These are phyloP conservation scores for Aspergillus vadensis DNA, from an alignment of 2,329 filamentous ascomycete genomes.

Conservation along the genomic window DNA sequence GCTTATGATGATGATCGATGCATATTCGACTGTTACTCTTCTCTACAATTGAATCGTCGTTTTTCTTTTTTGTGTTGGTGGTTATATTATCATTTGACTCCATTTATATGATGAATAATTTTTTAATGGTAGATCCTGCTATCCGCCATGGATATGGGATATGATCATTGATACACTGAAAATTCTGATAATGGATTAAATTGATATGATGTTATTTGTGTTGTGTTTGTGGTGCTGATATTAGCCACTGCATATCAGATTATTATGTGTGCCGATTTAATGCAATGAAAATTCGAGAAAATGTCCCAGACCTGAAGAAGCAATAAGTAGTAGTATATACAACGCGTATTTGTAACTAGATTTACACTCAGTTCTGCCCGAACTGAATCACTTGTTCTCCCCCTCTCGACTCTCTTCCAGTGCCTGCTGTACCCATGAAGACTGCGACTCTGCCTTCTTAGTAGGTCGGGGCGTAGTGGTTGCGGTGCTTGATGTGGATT, in stretches of 20 bases:
- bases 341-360: not conserved
- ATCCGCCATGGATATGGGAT: constrained; percentile 36
- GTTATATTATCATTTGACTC: not conserved
- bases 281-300: not conserved
- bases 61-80: not conserved
- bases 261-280: not conserved
- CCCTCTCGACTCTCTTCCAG: constrained; percentile 33
- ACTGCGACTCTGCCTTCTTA: constrained; percentile 37
- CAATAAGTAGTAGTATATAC: not conserved
- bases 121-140: constrained; percentile 35
- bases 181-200: constrained; percentile 38
- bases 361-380: not conserved
- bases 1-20: not conserved
- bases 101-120: constrained; percentile 38
- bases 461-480: constrained; percentile 43
- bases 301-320: not conserved
- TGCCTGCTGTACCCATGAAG: constrained; percentile 36
- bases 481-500: constrained; percentile 40
- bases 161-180: constrained; percentile 46
- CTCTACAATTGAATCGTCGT: not conserved
- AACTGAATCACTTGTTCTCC: constrained; percentile 6
- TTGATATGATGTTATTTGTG: not conserved
- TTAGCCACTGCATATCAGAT: not conserved
- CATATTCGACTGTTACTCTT: not conserved
- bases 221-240: not conserved